Base-by-base conservation (phyloP, 176 grass and related monocot species). In the Cenchrus americanus region DNA sequence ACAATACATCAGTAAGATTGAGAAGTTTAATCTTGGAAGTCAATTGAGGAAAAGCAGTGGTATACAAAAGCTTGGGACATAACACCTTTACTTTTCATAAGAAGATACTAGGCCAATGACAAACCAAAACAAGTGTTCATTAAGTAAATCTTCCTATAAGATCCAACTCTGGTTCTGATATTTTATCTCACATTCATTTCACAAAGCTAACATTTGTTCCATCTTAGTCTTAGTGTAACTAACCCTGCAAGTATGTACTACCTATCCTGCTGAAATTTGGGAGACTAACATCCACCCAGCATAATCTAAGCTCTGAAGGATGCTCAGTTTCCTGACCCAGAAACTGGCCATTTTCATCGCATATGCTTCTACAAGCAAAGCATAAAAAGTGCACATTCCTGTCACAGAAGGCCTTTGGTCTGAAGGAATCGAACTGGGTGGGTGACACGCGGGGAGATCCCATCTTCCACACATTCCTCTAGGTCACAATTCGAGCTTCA, bases 131-230 rank as follows among this genome's bases (percentile, higher is more conserved):
- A 59, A 26, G 34, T 8, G n/a, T 24, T 69, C 14, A 69, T 41
- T 7, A 23, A 42, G 50, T 42, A 5, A 51, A 80, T 37, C 53
- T 27, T 50, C 37, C 50, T 44, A 57, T 12, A 57, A 53, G 34
- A 58, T 58, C 34, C 13, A 69, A 69, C 52, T 54, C 5, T 1
- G 1, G 37, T 59, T 71, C 51, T 46, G 51, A 55, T 19, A 82
- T 71, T 70, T 69, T 30, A 81, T 82, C 23, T 82, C 53, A 71
- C 40, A 6, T 8, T 70, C 51, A 71, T 71, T 59, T 82, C 52
- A 71, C 6, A 59, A 14, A 21, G 37, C 17, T 24, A 10, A n/a
- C 4, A 27, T 52, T 51, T 53, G 30, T 26, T 75, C 5, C 50
- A 65, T 60, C 50, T 41, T 24, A 62, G 30, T 59, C 8, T 44